Conservation (phyloP, 352 stramenopile species). For the Phytophthora cactorum region DNA sequence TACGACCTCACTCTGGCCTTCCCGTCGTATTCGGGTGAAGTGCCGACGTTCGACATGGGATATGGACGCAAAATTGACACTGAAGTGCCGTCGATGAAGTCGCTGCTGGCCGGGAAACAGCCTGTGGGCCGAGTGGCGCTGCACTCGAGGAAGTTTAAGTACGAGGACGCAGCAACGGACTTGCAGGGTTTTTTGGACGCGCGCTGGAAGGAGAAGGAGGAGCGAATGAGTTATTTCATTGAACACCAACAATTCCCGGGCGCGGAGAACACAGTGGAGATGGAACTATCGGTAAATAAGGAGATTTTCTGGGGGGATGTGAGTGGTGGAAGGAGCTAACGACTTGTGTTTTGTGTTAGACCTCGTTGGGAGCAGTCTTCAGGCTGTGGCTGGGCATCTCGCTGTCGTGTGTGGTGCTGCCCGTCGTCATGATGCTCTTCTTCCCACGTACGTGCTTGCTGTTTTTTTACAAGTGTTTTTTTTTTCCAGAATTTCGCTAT, state of each 20-base stretch:
- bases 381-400: slow-evolving; percentile 77
- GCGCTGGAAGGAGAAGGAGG: slow-evolving; percentile 81
- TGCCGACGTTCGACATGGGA: slow-evolving; percentile 90
- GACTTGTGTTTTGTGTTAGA: slow-evolving; percentile 34
- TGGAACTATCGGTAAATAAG: slow-evolving; percentile 46
- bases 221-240: slow-evolving; percentile 77
- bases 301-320: neutral
- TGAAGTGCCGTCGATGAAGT: slow-evolving; percentile 85
- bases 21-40: slow-evolving; percentile 82
- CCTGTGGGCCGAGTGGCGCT: slow-evolving; percentile 53
- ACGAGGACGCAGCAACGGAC: slow-evolving; percentile 57
- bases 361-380: slow-evolving; percentile 68
- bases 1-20: slow-evolving; percentile 95
- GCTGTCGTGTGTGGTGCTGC: slow-evolving; percentile 67
- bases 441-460: slow-evolving; percentile 62
- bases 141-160: slow-evolving; percentile 67
- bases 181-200: slow-evolving; percentile 73
- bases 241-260: slow-evolving; percentile 64
- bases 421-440: slow-evolving; percentile 81
- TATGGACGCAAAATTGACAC: slow-evolving; percentile 86
- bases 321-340: slow-evolving; percentile 2
- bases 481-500: too few species aligned
- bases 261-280: slow-evolving; percentile 37
- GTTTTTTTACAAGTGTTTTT: neutral
- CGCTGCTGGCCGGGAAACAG: slow-evolving; percentile 62